Base-by-base conservation (phyloP, 2,329 filamentous ascomycete species). In the Apiospora koreana region DNA sequence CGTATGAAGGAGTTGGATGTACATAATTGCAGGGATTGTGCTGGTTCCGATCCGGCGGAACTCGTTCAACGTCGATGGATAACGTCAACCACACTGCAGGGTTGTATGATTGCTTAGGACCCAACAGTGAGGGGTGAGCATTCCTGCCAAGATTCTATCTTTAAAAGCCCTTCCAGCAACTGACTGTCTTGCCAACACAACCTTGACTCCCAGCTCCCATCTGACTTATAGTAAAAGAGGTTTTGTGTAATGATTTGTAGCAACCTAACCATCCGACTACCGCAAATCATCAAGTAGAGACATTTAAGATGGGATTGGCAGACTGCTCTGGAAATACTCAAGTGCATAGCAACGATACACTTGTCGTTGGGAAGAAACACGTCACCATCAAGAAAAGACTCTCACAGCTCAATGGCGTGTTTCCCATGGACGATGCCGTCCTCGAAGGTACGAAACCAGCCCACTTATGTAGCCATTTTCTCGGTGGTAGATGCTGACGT, bases 11-110 rank as follows among this genome's bases (percentile, higher is more conserved):
- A n/a, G n/a, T n/a, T n/a, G n/a, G n/a, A n/a, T n/a, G n/a, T n/a
- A n/a, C 35, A 38, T 38, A 8, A 41, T 41, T 41, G 8, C 3
- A 70, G 5, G 72, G 71, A 38, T 73, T 70, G n/a, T 41, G 38
- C 38, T 41, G 38, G 9, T 41, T 41, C 38, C 38, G 38, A 41
- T 41, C 38, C 38, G 14, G 9, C 38, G 38, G 38, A 41, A 41
- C 38, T 2, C 38, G 14, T 10, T 41, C 38, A 41, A 41, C 38
- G 8, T 41, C 38, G 14, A 41, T 41, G 38, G 9, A 9, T 12
- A 41, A 41, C 14, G 4, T 41, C 38, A 5, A 41, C 9, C 9
- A 41, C 38, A 41, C 14, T 50, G 46, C 46, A 50, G 46, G 23
- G 46, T 28, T 50, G 1, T 10, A 25, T 50, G 12, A 3, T 6